phyloP scores from a whole-genome alignment of 1,284 basidiomycete genomes.

The Puccinia coronata region DNA sequence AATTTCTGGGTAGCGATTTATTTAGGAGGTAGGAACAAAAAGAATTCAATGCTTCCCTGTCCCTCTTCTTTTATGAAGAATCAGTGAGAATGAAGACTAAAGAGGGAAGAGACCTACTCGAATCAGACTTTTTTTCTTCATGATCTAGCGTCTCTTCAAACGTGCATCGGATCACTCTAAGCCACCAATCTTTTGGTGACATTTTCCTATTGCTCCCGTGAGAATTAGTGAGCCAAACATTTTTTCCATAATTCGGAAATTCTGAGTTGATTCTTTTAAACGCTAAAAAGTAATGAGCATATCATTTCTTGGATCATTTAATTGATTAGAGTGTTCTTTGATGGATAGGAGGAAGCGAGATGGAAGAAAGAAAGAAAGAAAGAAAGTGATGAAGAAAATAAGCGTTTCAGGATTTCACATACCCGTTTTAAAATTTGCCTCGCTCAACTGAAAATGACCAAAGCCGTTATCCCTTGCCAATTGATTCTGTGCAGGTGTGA shows the following conservation, averaged over 20 bases:
- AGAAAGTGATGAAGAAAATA: neutral
- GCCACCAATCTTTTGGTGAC: slow-evolving; percentile 23
- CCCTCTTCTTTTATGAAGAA: no score
- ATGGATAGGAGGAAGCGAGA: neutral
- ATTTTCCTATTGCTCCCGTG: neutral
- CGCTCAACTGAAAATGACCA: neutral
- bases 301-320: neutral
- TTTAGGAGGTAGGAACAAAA: neutral
- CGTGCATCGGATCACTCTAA: neutral
- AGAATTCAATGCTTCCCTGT: no score
- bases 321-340: neutral
- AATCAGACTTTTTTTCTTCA: neutral
- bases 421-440: slow-evolving; percentile 5
- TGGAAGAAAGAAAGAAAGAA: no score
- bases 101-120: slow-evolving; percentile 7
- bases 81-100: no score
- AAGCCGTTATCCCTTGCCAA: neutral
- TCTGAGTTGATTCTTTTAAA: slow-evolving; percentile 18
- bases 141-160: neutral
- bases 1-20: neutral
- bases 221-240: neutral
- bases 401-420: neutral
- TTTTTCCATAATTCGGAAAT: slow-evolving; percentile 25
- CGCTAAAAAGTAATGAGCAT: neutral
- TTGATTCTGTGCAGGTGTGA: slow-evolving; percentile 16